phyloP scores from a whole-genome alignment of 495 filamentous ascomycete genomes.

The Glonium stellatum region DNA sequence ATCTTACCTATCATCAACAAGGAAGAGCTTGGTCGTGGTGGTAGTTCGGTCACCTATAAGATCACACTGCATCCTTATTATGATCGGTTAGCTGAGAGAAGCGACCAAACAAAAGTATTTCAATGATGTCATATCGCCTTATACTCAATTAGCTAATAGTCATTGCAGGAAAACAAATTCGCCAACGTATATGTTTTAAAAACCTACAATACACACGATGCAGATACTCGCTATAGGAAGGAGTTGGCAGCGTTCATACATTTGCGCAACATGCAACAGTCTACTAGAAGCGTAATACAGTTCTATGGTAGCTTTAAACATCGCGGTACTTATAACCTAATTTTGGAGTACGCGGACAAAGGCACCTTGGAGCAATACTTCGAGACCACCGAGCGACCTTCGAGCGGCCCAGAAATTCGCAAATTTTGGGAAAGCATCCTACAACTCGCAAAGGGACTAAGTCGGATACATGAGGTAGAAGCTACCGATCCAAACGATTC shows the following conservation, averaged over 20 bases:
- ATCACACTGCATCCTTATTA: constrained; percentile 11
- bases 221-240: constrained; percentile 32
- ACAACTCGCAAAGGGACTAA: constrained; percentile 34
- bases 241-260: constrained; percentile 36
- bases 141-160: constrained; percentile 2
- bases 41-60: constrained; percentile 2
- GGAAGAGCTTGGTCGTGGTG: background rate
- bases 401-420: constrained; percentile 33
- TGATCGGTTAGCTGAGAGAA: background rate
- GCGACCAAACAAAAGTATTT: background rate
- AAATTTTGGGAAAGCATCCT: constrained; percentile 42
- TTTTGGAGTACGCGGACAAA: constrained; percentile 43
- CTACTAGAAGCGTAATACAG: constrained; percentile 32
- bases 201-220: constrained; percentile 33
- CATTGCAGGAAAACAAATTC: background rate
- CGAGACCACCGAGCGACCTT: constrained; percentile 27
- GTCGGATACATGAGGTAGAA: constrained; percentile 34
- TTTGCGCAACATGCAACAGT: constrained; percentile 20
- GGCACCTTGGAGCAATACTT: constrained; percentile 41
- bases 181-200: constrained; percentile 40
- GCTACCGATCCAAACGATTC: background rate
- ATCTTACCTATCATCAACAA: constrained; percentile 12
- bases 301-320: constrained; percentile 42
- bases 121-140: background rate
- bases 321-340: constrained; percentile 35